phyloP scores from a whole-genome alignment of 2,329 filamentous ascomycete genomes.

The Cercospora sp. region DNA sequence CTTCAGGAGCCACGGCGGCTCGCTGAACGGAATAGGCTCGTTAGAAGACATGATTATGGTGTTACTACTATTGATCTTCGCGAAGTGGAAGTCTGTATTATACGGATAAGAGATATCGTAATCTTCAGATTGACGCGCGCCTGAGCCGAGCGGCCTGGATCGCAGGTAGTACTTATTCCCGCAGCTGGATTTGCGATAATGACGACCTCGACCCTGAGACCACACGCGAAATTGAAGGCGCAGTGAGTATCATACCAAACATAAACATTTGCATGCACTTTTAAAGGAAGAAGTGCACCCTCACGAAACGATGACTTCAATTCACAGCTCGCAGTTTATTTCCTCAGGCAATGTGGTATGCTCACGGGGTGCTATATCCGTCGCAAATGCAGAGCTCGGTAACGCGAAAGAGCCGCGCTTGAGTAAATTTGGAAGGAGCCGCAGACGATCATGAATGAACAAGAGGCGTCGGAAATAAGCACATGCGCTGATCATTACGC shows the following conservation, averaged over 20 bases:
- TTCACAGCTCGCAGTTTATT: background rate
- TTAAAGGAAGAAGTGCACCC: background rate
- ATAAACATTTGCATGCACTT: background rate
- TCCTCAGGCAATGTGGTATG: background rate
- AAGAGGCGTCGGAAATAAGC: background rate
- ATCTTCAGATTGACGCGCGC: background rate
- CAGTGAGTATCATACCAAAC: background rate
- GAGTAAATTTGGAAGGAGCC: background rate
- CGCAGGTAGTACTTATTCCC: background rate
- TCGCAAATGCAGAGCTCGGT: background rate
- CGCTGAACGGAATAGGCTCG: conserved; percentile 48
- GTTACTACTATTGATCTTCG: background rate
- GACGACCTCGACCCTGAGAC: background rate
- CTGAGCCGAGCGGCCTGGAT: background rate
- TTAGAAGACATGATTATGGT: background rate
- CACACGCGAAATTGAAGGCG: background rate
- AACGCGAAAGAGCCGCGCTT: background rate
- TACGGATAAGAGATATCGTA: background rate
- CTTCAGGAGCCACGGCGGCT: conserved; percentile 77
- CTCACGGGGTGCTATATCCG: background rate
- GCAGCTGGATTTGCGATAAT: background rate
- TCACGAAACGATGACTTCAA: background rate
- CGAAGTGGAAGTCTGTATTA: background rate
- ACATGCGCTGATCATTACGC: background rate
- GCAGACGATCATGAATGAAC: background rate